Base-by-base conservation (phyloP, 2,329 filamentous ascomycete species). In the Clarireedia paspali region DNA sequence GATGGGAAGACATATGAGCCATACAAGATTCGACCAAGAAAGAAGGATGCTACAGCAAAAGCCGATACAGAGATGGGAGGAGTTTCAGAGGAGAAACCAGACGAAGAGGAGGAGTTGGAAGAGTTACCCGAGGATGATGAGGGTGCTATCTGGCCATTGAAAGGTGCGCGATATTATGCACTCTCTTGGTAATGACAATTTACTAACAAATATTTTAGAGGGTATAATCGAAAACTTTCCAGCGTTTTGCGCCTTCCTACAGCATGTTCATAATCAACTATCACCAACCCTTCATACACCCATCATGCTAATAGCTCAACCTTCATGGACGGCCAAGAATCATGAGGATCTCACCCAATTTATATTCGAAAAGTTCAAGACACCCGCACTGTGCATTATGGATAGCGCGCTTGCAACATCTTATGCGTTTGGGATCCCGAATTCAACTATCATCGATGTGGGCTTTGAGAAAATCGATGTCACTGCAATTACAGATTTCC, bases 321-420 rank as follows among this genome's bases (percentile, higher is more conserved):
- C 94, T 4, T 86, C 85, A 63, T 99, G 94, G 92, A 91, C 90
- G 4, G 83, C 88, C 7, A 85, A 87, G 60, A 91, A 96, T 71
- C 87, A 87, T 69, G 92, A 97, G 72, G 82, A 81, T 40, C 85
- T 99, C 62, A 88, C 91, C 14, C 89, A 94, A 60, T 99, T 96
- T 75, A 83, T 97, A 62, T 99, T 99, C 67, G 94, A 99, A 73
- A 95, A 94, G 73, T 96, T 95, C 69, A 94, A 92, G 74, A 94
- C 90, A 0, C 94, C 94, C 0, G 91, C 89, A 0, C 87, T 99
- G 51, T 91, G 88, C 64, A 79, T 97, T 60, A 87, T 99, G 75
- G 89, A 97, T 72, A 87, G 90, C 64, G 91, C 89, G 3, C 74
- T 95, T 47, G 91, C 94, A 26, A 88, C 90, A 0, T 86, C 94